A percentile compares a stretch with the other conserved stretches of the same genome.
Evolutionary conservation across 1,284 basidiomycete species (phyloP).

Genomic region (Polyporus tsugae): DNA sequence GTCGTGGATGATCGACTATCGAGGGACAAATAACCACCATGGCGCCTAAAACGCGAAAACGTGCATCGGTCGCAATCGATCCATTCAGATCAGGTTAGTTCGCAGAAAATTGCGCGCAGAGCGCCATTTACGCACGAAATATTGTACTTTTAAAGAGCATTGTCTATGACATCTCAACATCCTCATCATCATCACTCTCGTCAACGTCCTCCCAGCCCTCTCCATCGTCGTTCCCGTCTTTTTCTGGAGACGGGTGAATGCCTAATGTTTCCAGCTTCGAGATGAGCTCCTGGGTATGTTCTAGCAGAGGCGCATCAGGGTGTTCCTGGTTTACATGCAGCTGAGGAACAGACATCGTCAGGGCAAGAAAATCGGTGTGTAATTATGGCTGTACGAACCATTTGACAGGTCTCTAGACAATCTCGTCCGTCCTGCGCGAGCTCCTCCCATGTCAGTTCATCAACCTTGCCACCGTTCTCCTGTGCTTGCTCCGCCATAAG

Average conservation of each 20-base stretch:
- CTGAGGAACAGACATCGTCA: conserved; percentile 47
- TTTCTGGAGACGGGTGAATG: conserved; percentile 66
- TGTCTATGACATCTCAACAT: conserved; percentile 67
- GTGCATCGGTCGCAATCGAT: not conserved
- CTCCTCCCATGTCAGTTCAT: conserved; percentile 77
- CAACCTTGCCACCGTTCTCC: conserved; percentile 63
- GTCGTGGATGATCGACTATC: not conserved
- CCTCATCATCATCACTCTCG: conserved; percentile 58
- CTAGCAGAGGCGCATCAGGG: conserved; percentile 81
- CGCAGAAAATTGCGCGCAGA: not conserved
- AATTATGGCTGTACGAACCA: conserved; percentile 54
- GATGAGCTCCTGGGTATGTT: conserved; percentile 82
- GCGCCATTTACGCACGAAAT: not conserved
- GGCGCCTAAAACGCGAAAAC: not conserved
- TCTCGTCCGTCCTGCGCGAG: conserved; percentile 84
- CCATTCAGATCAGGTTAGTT: not conserved
- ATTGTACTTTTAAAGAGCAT: conserved; percentile 16
- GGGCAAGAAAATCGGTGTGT: not conserved
- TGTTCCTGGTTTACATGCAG: conserved; percentile 78
- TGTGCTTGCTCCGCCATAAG: conserved; percentile 75
- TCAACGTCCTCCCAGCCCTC: conserved; percentile 64
- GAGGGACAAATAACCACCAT: not conserved
- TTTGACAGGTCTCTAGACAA: conserved; percentile 84
- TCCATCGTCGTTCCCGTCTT: conserved; percentile 57
- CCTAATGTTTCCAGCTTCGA: conserved; percentile 74